These are phyloP conservation scores for Gypsophila paniculata DNA, from an alignment of 179 eudicot species.

Conservation along the genomic window DNA sequence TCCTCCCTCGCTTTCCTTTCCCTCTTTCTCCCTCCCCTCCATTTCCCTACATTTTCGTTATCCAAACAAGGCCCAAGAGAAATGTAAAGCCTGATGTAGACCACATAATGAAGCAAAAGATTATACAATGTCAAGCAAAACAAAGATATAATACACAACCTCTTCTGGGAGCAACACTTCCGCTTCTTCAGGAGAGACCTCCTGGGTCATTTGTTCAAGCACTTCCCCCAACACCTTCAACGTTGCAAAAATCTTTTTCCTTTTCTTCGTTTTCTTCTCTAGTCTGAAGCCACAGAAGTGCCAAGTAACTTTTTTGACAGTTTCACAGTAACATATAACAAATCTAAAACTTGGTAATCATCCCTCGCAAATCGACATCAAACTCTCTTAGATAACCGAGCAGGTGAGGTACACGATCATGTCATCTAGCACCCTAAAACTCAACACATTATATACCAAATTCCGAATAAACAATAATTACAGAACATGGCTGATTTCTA, in stretches of 20 bases:
- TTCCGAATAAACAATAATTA: background rate
- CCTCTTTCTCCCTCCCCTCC: too few species aligned
- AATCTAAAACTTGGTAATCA: background rate
- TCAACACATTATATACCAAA: background rate
- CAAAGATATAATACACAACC: slow-evolving; percentile 38
- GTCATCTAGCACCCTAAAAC: background rate
- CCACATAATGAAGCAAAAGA: background rate
- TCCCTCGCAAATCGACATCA: slow-evolving; percentile 10
- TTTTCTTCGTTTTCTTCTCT: slow-evolving; percentile 84
- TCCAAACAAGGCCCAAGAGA: too few species aligned
- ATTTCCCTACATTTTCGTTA: too few species aligned
- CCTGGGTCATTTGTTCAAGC: slow-evolving; percentile 78
- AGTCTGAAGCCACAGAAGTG: slow-evolving; percentile 41
- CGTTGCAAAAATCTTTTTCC: slow-evolving; percentile 91
- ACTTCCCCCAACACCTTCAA: slow-evolving; percentile 86
- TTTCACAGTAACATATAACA: background rate
- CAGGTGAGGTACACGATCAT: background rate
- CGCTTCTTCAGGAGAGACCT: slow-evolving; percentile 89
- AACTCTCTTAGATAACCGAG: background rate
- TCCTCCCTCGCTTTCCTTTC: too few species aligned
- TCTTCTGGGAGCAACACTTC: slow-evolving; percentile 82
- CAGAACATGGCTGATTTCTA: background rate
- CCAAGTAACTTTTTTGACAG: background rate
- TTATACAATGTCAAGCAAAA: background rate
- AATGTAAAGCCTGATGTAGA: background rate